These are phyloP conservation scores for Phytophthora kernoviae DNA, from an alignment of 352 stramenopile genomes.

Conservation along the genomic window DNA sequence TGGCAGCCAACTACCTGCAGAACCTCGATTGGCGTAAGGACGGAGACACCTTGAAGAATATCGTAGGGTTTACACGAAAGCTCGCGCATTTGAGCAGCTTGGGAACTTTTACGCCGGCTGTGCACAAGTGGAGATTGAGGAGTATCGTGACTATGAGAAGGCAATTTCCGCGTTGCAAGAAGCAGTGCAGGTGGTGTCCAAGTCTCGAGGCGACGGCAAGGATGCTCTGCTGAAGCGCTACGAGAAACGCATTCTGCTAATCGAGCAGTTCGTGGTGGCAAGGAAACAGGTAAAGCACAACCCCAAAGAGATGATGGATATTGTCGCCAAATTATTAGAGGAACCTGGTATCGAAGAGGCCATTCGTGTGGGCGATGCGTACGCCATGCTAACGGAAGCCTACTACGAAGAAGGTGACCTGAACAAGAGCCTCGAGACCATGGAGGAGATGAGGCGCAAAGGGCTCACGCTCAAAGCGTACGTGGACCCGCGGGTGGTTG, in stretches of 20 bases:
- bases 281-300: conserved; percentile 63
- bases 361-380: conserved; percentile 90
- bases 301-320: conserved; percentile 67
- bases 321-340: conserved; percentile 85
- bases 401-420: conserved; percentile 74
- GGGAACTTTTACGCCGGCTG: conserved; percentile 92
- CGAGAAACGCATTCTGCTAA: conserved; percentile 67
- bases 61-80: conserved; percentile 96
- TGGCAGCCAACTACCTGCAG: conserved; percentile 96
- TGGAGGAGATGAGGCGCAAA: conserved; percentile 83
- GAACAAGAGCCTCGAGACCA: conserved; percentile 61
- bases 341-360: conserved; percentile 84
- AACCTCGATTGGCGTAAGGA: conserved; percentile 94
- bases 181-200: conserved; percentile 85
- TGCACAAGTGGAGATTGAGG: conserved; percentile 93
- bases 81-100: conserved; percentile 91
- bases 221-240: conserved; percentile 65
- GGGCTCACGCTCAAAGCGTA: conserved; percentile 75
- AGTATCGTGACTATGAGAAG: conserved; percentile 95
- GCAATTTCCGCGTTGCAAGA: conserved; percentile 90
- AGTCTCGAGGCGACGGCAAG: conserved; percentile 71
- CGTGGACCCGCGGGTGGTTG: conserved; percentile 69
- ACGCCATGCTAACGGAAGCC: conserved; percentile 84
- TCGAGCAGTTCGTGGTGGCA: conserved; percentile 89
- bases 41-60: conserved; percentile 91